phyloP scores from a whole-genome alignment of 352 stramenopile genomes.

The Phytophthora ohioensis region DNA sequence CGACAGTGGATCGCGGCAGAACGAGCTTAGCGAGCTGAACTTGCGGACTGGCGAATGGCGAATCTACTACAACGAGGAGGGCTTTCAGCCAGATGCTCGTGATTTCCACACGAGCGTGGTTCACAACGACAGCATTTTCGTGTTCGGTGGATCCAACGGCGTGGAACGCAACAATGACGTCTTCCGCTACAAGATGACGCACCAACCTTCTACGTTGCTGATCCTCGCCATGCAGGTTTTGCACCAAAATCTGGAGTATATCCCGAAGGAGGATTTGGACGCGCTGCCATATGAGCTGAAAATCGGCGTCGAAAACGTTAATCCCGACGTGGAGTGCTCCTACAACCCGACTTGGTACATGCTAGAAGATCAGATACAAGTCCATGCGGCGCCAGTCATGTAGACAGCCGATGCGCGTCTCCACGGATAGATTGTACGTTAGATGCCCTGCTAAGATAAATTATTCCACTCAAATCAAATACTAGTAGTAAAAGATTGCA shows the following conservation, averaged over 20 bases:
- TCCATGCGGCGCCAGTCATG: slow-evolving; percentile 51
- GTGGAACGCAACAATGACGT: slow-evolving; percentile 87
- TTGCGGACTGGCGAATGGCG: slow-evolving; percentile 68
- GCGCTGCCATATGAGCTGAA: slow-evolving; percentile 69
- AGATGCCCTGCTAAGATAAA: slow-evolving; percentile 43
- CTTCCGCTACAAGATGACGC: slow-evolving; percentile 66
- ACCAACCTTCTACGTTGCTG: slow-evolving; percentile 72
- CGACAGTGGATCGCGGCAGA: slow-evolving; percentile 70
- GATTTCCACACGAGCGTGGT: slow-evolving; percentile 86
- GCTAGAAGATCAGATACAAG: slow-evolving; percentile 58
- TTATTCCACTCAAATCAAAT: slow-evolving; percentile 38
- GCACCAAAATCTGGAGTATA: slow-evolving; percentile 51
- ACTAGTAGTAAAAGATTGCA: background rate
- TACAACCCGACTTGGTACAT: slow-evolving; percentile 78
- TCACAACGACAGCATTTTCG: slow-evolving; percentile 79
- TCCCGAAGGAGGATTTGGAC: slow-evolving; percentile 53
- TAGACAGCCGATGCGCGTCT: slow-evolving; percentile 27
- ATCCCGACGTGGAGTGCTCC: slow-evolving; percentile 64
- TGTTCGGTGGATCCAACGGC: slow-evolving; percentile 88
- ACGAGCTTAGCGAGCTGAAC: slow-evolving; percentile 77
- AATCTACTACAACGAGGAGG: slow-evolving; percentile 67
- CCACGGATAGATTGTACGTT: slow-evolving; percentile 57
- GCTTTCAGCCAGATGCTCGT: slow-evolving; percentile 74
- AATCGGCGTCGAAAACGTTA: slow-evolving; percentile 76
- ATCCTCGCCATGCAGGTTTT: slow-evolving; percentile 78